Evolutionary conservation across 129 eudicot species (phyloP), one percentile per base, ranked within the genome.

Genomic region (Scalesia atractyloides): DNA sequence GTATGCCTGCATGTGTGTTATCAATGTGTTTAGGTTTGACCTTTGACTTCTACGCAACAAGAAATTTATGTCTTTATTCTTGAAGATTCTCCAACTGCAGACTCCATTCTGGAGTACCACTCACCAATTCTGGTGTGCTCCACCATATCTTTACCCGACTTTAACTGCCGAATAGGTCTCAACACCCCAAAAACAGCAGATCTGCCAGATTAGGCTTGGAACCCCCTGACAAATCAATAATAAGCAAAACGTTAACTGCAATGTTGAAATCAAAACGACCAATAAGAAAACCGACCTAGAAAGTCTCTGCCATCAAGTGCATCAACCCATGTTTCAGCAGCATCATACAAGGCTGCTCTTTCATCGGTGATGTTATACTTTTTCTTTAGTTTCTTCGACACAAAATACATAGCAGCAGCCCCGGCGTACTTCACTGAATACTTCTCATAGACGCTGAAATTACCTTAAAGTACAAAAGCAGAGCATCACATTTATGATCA

Each of bases 361-460:
- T 84, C 88, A 65, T 84, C 85, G n/a, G 85, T 73, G 19, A 84
- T 84, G 54, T 76, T 77, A 57, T 80, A 84, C 50, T 60, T 84
- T 65, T 84, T 84, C 85, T 84, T 84, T 59, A 84, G 66, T 41
- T 84, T 80, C 75, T 84, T 84, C 16, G 88, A 84, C 54, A 84
- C 88, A 65, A 84, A 84, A 66, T 81, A 84, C 83, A 84, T 84
- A 50, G 85, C 85, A 20, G 88, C 88, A 57, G 88, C 85, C 52
- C 85, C 88, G 1, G 81, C 88, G 61, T 84, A 84, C 56, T 81
- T 84, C 16, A 64, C 85, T 57, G 83, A 64, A 33, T 73, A 80
- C 53, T 81, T 84, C 70, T 66, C 70, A 43, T 66, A 66, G 52
- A 19, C 0, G 12, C 30, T 66, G 36, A 66, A 66, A 52, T 84